Evolutionary conservation across 805 yeast species (phyloP), one percentile per base, ranked within the genome.

Genomic region (Scheffersomyces lignosus): DNA sequence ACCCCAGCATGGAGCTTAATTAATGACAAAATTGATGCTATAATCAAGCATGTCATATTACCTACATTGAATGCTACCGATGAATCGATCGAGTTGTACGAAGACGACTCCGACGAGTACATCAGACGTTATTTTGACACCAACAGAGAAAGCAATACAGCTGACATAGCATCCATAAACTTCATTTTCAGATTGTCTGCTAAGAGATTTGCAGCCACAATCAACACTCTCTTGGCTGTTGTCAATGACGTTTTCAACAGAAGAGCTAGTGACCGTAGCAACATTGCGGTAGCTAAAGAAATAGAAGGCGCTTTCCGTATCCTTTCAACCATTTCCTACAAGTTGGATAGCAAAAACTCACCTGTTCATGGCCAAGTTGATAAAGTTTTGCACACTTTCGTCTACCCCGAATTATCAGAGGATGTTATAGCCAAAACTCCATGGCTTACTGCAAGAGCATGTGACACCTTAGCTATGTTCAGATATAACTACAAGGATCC

Each of bases 151-250:
- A 60, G 62, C 22, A 70, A 66, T 26, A 72, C 73, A 22, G 64
- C 79, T 4, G 80, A 74, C 43, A 66, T 70, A 24, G 80, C 79
- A 1, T 66, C 78, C 5, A 64, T 69, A 34, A 71, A 72, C 51
- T 74, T 76, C 40, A 45, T 72, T 24, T 70, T 56, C 51, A 49
- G 69, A 26, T 52, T 73, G 41, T 51, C 66, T 5, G 47, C 61
- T 16, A 60, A 60, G 29, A 61, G 62, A 43, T 66, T 66, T 43
- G 71, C 74, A 52, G 78, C 54, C 12, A 55, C 65, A 17, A 47
- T 54, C 14, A 51, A 51, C 38, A 45, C 55, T 20, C 27, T 70
- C 12, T 57, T 69, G 33, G 40, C 47, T 20, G 50, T 66, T 24
- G 44, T 67, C 23, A 66, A 60, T 40, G 67, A 58, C 3, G 49